These are phyloP conservation scores for Karstenula rhodostoma DNA, from an alignment of 2,329 filamentous ascomycete genomes.

Conservation along the genomic window DNA sequence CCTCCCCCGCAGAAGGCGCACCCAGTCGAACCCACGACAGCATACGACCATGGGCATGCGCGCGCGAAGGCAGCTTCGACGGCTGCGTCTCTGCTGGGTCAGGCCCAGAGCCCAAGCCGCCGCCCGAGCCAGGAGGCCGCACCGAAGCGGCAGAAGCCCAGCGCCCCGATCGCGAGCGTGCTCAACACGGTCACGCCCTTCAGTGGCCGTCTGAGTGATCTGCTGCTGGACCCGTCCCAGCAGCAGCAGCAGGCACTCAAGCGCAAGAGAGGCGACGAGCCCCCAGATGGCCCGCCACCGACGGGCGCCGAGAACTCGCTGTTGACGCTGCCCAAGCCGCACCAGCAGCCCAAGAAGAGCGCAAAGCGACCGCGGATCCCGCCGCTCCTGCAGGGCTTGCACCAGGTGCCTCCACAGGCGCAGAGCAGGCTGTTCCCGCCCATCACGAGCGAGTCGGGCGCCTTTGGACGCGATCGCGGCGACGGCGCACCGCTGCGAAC, in stretches of 20 bases:
- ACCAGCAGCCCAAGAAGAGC: slow-evolving; percentile 40
- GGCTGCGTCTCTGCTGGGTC: slow-evolving; percentile 11
- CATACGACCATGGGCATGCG: slow-evolving; percentile 23
- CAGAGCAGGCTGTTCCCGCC: slow-evolving; percentile 68
- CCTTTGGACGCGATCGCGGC: slow-evolving; percentile 32
- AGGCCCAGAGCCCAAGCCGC: slow-evolving; percentile 10
- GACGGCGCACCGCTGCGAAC: slow-evolving; percentile 25
- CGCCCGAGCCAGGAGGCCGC: background rate
- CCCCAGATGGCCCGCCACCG: slow-evolving; percentile 22
- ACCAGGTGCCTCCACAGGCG: slow-evolving; percentile 65
- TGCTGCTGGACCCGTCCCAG: slow-evolving; percentile 33
- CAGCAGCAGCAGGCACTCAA: slow-evolving; percentile 27
- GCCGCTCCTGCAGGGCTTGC: slow-evolving; percentile 65
- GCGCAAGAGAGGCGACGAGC: slow-evolving; percentile 30
- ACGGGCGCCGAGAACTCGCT: slow-evolving; percentile 30
- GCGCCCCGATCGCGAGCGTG: slow-evolving; percentile 47
- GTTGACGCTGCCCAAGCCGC: slow-evolving; percentile 51
- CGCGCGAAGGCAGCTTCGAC: slow-evolving; percentile 16
- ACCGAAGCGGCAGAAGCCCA: slow-evolving; percentile 28
- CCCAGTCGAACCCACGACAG: slow-evolving; percentile 26
- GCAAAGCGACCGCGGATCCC: slow-evolving; percentile 52
- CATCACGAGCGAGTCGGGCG: slow-evolving; percentile 61
- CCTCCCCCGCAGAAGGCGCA: slow-evolving; percentile 20
- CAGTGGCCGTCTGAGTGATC: slow-evolving; percentile 39
- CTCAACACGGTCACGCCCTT: slow-evolving; percentile 41